Conservation (phyloP, 2,329 filamentous ascomycete species). For the Hypoxylon sp. region DNA sequence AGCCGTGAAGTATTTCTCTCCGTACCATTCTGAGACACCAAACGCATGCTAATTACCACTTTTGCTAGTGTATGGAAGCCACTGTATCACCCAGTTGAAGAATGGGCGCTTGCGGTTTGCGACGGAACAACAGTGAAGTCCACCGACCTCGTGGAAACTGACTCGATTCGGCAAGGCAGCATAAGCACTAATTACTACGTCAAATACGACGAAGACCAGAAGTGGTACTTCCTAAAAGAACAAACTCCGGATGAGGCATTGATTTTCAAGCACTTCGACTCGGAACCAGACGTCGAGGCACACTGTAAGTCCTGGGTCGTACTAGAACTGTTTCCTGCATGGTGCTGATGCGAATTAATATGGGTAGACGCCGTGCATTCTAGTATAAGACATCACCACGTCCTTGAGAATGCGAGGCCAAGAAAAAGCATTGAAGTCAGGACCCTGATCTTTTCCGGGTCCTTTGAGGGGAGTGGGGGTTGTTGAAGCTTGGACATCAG, state of each 20-base stretch:
- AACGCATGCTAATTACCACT: not conserved
- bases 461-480: not conserved
- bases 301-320: not conserved
- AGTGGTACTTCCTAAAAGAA: constrained; percentile 12
- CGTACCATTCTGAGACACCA: not conserved
- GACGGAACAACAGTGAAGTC: constrained; percentile 6
- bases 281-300: constrained; percentile 1
- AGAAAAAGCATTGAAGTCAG: constrained; percentile 11
- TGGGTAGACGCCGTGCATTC: constrained; percentile 2
- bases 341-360: not conserved
- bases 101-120: constrained; percentile 8
- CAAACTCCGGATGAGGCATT: constrained; percentile 5
- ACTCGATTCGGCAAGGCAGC: constrained; percentile 6
- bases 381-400: constrained; percentile 4
- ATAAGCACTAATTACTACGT: constrained; percentile 16
- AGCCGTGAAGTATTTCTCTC: not conserved
- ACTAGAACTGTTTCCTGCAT: not conserved
- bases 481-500: not conserved
- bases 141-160: not conserved
- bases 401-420: not conserved
- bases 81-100: constrained; percentile 5
- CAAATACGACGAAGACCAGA: constrained; percentile 6
- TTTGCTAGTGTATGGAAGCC: constrained; percentile 3
- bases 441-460: constrained; percentile 7
- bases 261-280: constrained; percentile 11